Percentiles rank a stretch among this genome's conserved stretches.
These are phyloP conservation scores for Tremella yokohamensis DNA, from an alignment of 768 basidiomycete species.

Conservation along the genomic window DNA sequence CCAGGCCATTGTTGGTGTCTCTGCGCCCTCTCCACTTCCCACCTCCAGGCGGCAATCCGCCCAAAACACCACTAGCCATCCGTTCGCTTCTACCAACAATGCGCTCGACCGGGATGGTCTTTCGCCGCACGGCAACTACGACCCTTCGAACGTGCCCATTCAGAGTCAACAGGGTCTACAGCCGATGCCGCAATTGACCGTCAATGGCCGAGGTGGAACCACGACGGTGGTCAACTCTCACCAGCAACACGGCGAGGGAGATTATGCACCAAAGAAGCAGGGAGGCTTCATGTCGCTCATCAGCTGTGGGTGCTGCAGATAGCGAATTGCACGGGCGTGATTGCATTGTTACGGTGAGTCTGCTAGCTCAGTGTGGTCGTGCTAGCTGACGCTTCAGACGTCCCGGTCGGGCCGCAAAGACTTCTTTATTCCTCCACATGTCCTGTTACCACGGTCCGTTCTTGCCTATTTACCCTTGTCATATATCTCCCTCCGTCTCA, in stretches of 20 bases:
- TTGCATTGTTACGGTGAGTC: no score
- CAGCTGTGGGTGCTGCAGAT: conserved; percentile 45
- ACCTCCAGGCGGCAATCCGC: conserved; percentile 44
- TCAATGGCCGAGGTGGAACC: conserved; percentile 34
- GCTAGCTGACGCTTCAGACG: no score
- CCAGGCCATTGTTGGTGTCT: conserved; percentile 49
- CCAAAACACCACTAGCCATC: conserved; percentile 30
- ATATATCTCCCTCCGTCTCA: no score
- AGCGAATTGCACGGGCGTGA: conserved; percentile 3
- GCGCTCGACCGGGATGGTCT: conserved; percentile 20
- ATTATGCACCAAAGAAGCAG: conserved; percentile 39
- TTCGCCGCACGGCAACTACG: conserved; percentile 29
- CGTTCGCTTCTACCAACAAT: conserved; percentile 39
- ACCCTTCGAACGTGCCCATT: conserved; percentile 41
- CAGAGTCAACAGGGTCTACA: conserved; percentile 42
- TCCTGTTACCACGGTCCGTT: no score
- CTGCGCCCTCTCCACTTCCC: conserved; percentile 44
- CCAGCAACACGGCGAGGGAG: conserved; percentile 42
- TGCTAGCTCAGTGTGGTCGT: no score
- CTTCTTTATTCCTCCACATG: no score
- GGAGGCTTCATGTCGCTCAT: conserved; percentile 46
- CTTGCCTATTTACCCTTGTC: no score
- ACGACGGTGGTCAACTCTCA: conserved; percentile 34
- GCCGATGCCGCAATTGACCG: conserved; percentile 46
- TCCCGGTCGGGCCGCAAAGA: no score